Percentiles rank a stretch among this genome's conserved stretches.
Evolutionary conservation across 2,329 filamentous ascomycete genomes (phyloP).

Genomic region (Penicillium sumatraense): DNA sequence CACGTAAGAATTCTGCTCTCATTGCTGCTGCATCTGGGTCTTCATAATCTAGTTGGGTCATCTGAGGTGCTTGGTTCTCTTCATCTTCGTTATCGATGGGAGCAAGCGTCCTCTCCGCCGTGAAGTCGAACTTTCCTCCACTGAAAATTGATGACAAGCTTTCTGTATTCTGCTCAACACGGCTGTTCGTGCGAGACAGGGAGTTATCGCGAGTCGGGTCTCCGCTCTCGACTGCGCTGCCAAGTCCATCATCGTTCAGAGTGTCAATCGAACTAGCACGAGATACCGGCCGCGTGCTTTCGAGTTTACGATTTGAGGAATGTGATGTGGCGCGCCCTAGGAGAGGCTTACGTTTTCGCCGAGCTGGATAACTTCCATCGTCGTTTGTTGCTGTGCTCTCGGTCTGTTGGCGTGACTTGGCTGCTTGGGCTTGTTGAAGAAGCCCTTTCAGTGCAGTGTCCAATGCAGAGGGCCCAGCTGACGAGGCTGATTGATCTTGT

Average conservation of each 20-base stretch:
- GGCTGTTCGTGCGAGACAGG: constrained; percentile 30
- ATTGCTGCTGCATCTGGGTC: constrained; percentile 59
- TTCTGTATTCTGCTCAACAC: constrained; percentile 21
- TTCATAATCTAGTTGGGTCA: constrained; percentile 55
- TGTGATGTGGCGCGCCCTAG: constrained; percentile 49
- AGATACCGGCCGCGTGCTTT: constrained; percentile 34
- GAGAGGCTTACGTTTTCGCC: constrained; percentile 41
- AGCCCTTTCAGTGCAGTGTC: constrained; percentile 47
- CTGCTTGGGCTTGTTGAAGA: constrained; percentile 44
- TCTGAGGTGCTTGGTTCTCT: constrained; percentile 42
- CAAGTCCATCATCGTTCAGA: constrained; percentile 50
- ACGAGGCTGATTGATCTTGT: constrained; percentile 10
- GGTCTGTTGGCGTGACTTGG: constrained; percentile 33
- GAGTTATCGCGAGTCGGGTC: constrained; percentile 25
- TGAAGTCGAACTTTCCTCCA: constrained; percentile 38
- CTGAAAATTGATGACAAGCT: constrained; percentile 39
- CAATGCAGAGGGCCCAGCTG: constrained; percentile 33
- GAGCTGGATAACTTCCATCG: constrained; percentile 25
- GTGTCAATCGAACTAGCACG: constrained; percentile 57
- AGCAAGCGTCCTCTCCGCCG: constrained; percentile 26
- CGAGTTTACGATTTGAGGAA: constrained; percentile 35
- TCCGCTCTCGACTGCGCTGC: constrained; percentile 39
- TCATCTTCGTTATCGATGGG: constrained; percentile 33
- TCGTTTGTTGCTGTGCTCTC: constrained; percentile 24
- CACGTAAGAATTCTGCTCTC: constrained; percentile 59